Percentiles rank a stretch among this genome's conserved stretches.
Evolutionary conservation across 2,329 filamentous ascomycete species (phyloP).

Genomic region (Trichoderma cornu-damae): DNA sequence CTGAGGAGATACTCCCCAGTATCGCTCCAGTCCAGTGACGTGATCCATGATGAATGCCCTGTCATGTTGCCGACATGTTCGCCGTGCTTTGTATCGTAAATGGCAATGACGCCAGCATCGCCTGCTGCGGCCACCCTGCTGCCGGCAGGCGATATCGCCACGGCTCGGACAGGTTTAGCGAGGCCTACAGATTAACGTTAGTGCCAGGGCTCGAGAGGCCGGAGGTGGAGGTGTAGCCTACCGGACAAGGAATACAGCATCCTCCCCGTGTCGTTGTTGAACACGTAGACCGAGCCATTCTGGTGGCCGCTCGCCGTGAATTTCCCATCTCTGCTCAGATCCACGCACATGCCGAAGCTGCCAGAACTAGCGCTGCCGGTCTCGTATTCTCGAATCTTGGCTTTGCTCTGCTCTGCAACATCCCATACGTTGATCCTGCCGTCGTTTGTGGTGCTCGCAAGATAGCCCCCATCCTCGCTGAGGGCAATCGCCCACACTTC

Average conservation of each 20-base stretch:
- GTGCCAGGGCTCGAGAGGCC: not conserved
- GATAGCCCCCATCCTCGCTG: constrained; percentile 74
- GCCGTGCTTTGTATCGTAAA: constrained; percentile 89
- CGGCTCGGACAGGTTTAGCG: constrained; percentile 76
- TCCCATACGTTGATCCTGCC: constrained; percentile 90
- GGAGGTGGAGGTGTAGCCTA: constrained; percentile 35
- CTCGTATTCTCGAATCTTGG: constrained; percentile 77
- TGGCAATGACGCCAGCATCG: constrained; percentile 78
- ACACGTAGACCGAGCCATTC: constrained; percentile 87
- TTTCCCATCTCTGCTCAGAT: constrained; percentile 71
- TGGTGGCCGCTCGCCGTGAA: constrained; percentile 91
- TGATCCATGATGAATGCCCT: constrained; percentile 81
- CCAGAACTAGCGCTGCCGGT: constrained; percentile 66
- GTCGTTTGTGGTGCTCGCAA: constrained; percentile 83
- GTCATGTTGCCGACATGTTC: constrained; percentile 84
- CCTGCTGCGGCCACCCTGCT: constrained; percentile 84
- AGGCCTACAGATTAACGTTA: constrained; percentile 53
- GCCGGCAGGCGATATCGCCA: constrained; percentile 82
- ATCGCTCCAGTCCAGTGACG: constrained; percentile 86
- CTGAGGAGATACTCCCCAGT: constrained; percentile 88
- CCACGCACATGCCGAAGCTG: constrained; percentile 84
- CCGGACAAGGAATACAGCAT: constrained; percentile 81
- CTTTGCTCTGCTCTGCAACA: constrained; percentile 47
- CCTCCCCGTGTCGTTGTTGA: constrained; percentile 84
- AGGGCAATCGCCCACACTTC: constrained; percentile 86